phyloP scores from a whole-genome alignment of 2,329 filamentous ascomycete genomes.

The Mycocentrospora acerina region DNA sequence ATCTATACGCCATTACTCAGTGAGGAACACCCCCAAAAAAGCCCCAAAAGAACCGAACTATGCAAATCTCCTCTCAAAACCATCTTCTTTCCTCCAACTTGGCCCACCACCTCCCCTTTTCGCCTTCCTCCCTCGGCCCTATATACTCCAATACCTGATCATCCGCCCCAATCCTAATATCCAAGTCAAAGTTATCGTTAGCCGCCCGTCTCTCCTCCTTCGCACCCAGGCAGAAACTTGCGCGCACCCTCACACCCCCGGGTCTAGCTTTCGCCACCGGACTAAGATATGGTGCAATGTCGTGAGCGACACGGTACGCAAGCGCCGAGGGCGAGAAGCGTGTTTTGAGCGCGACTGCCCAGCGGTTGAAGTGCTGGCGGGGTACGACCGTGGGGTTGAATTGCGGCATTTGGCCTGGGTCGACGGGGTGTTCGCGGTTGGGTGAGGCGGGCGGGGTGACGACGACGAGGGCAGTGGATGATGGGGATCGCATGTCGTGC shows the following conservation, averaged over 20 bases:
- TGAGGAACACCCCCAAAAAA: no score
- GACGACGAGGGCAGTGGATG: constrained; percentile 43
- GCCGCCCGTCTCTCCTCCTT: constrained; percentile 22
- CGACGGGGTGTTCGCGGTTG: constrained; percentile 20
- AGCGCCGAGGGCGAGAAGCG: constrained; percentile 44
- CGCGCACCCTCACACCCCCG: constrained; percentile 47
- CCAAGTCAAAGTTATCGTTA: constrained; percentile 49
- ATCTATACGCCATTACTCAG: no score
- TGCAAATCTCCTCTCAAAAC: constrained; percentile 38
- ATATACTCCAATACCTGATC: constrained; percentile 45
- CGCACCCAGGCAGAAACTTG: constrained; percentile 48
- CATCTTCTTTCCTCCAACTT: constrained; percentile 48
- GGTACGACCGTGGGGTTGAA: constrained; percentile 15
- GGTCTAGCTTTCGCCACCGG: constrained; percentile 42
- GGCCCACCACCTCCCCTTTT: constrained; percentile 42
- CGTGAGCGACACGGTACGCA: constrained; percentile 42
- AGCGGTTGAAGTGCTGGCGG: constrained; percentile 39
- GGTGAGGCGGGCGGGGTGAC: constrained; percentile 33
- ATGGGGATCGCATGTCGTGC: constrained; percentile 43
- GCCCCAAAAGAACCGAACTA: background rate
- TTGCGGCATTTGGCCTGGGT: constrained; percentile 30
- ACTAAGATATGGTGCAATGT: constrained; percentile 46
- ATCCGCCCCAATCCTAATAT: constrained; percentile 44
- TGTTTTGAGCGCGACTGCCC: constrained; percentile 45
- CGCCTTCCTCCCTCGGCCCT: constrained; percentile 48